Evolutionary conservation across 495 filamentous ascomycete species (phyloP).

Genomic region (Hypoxylon perforatum): DNA sequence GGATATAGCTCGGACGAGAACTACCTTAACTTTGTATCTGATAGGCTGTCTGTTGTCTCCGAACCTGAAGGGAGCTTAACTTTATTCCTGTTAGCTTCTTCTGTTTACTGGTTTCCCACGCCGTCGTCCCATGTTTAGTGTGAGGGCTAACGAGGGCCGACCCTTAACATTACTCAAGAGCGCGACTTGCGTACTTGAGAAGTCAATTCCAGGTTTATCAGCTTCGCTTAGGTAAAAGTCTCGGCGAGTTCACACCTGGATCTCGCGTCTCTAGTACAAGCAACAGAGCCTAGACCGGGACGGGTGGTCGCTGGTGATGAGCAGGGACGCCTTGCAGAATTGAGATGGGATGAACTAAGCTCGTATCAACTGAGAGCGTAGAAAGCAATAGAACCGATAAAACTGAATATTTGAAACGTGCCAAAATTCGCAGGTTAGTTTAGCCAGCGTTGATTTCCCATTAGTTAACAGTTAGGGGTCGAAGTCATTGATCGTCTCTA

Average conservation of each 20-base stretch:
- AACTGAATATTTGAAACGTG: constrained; percentile 20
- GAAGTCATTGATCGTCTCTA: too few relatives aligned
- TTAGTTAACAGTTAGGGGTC: too few relatives aligned
- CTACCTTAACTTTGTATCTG: background rate
- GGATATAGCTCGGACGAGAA: background rate
- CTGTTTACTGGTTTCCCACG: background rate
- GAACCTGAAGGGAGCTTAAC: background rate
- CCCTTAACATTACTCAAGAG: background rate
- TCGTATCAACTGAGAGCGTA: background rate
- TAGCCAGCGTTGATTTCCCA: constrained; percentile 1
- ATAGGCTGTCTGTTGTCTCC: background rate
- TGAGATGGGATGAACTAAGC: background rate
- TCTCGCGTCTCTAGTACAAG: background rate
- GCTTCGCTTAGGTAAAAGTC: background rate
- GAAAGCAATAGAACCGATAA: background rate
- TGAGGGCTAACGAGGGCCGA: background rate
- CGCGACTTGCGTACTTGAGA: background rate
- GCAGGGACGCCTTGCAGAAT: constrained; percentile 20
- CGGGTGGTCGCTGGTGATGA: background rate
- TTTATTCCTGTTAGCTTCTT: background rate
- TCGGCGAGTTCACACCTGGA: background rate
- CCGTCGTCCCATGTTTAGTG: background rate
- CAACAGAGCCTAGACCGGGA: background rate
- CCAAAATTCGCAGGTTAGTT: constrained; percentile 11
- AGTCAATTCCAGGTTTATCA: background rate